Base-by-base conservation (phyloP, 2,329 filamentous ascomycete genomes). In the Sporothrix euskadiensis region DNA sequence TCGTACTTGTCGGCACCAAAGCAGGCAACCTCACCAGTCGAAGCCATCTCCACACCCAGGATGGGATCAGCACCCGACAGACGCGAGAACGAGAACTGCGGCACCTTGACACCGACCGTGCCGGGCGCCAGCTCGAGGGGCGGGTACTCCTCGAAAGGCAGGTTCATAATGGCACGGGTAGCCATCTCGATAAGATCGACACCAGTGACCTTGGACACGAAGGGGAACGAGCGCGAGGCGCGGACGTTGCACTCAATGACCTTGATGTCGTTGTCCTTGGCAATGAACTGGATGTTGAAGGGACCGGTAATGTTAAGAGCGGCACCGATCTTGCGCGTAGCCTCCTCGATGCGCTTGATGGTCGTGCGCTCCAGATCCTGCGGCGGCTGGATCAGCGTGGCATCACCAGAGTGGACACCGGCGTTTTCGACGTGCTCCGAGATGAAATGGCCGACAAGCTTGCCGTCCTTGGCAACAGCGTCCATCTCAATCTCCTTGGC, bases 401-500 rank as follows among this genome's bases (percentile, higher is more conserved):
- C 96, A 80, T 99, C 96, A 83, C 96, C 96, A 76, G 96, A 99
- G 84, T 99, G 96, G 10, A 99, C 96, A 85, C 96, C 96, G 26
- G 96, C 96, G 78, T 98, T 98, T 83, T 99, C 96, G 57, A 99
- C 96, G 82, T 99, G 96, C 85, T 99, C 96, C 0, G 95, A 98
- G 80, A 99, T 93, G 83, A 98, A 98, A 82, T 98, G 96, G 14
- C 95, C 94, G 73, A 98, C 89, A 83, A 98, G 92, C 72, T 88
- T 91, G 80, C 96, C 96, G 78, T 97, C 92, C 78, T 91, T 91
- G 71, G 95, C 96, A 61, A 99, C 96, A 56, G 96, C 96, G 79
- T 99, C 96, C 96, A 99, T 98, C 83, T 99, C 96, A 76, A 99
- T 98, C 82, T 99, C 96, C 86, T 99, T 98, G 77, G 96, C 96